Evolutionary conservation across 257 asterid genomes (phyloP), one percentile per base, ranked within the genome.

Genomic region (Phtheirospermum japonicum): DNA sequence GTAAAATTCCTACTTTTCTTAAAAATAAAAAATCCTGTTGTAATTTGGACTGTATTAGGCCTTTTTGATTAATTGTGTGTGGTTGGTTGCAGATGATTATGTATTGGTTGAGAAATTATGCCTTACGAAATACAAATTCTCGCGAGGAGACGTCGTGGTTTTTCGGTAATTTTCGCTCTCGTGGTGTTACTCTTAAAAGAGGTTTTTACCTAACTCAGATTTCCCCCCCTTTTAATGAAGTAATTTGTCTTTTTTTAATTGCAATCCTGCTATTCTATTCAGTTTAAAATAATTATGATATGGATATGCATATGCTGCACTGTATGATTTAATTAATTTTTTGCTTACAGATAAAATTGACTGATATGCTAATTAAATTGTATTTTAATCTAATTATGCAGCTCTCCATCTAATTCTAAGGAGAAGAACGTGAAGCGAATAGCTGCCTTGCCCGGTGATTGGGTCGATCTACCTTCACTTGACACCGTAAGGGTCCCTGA

Each of bases 391-490:
- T 42, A 26, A 40, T 43, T 48, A 0, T 80, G 76, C 84, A 92
- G 96, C 79, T 82, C 89, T 67, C 95, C 91, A 2, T 78, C 77
- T 67, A 62, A 83, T 80, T 75, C 70, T 46, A 78, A 71, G 75
- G 83, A 87, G 81, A 89, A 72, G 74, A 46, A 62, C 16, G 68
- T 89, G 54, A 93, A 93, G 85, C 79, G 96, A 79, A 81, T 89
- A 20, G 83, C 75, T 59, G 99, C 76, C 65, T 73, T 93, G 75
- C 87, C 99, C 7, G 97, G 95, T 54, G 96, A 93, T 48, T 87
- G 85, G 94, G 68, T 89, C 61, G 60, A 75, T 54, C 60, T 74
- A 63, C 71, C 85, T 19, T 67, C 83, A 26, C 62, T 74, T 34
- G 93, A 85, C 66, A 68, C 79, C 4, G 68, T 83, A 57, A 68